Conservation (phyloP, 1,284 basidiomycete species). For the Serendipita sp. region DNA sequence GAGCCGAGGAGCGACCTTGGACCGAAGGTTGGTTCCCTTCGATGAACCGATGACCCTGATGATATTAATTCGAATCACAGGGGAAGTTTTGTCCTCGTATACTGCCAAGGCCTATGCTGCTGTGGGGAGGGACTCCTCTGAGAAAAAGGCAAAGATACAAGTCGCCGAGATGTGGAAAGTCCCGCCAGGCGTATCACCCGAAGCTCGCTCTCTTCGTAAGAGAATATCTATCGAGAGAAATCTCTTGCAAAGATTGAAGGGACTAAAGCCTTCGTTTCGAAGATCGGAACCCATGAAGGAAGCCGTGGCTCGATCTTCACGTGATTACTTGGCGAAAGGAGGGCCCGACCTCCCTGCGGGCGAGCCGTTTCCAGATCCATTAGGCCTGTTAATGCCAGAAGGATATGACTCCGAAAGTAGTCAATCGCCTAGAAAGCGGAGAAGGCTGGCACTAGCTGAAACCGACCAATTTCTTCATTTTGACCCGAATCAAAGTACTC, state of each 20-base stretch:
- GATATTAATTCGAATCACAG: background rate
- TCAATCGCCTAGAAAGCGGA: background rate
- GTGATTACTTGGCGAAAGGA: no score
- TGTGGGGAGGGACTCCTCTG: background rate
- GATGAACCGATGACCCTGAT: no score
- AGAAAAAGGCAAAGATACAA: background rate
- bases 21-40: constrained; percentile 27
- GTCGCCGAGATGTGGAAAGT: constrained; percentile 4
- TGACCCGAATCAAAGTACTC: no score
- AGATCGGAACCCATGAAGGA: background rate
- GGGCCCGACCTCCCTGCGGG: no score
- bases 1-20: constrained; percentile 47
- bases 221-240: background rate
- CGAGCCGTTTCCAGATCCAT: background rate
- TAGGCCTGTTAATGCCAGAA: background rate
- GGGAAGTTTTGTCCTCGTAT: background rate
- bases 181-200: background rate
- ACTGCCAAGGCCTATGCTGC: background rate
- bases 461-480: no score
- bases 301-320: no score
- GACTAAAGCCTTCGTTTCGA: background rate
- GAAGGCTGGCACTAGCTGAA: no score
- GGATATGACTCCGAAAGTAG: background rate
- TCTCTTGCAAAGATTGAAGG: background rate
- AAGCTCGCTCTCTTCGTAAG: background rate